phyloP scores from a whole-genome alignment of 331 rosid species.

The Spiraea crenata region DNA sequence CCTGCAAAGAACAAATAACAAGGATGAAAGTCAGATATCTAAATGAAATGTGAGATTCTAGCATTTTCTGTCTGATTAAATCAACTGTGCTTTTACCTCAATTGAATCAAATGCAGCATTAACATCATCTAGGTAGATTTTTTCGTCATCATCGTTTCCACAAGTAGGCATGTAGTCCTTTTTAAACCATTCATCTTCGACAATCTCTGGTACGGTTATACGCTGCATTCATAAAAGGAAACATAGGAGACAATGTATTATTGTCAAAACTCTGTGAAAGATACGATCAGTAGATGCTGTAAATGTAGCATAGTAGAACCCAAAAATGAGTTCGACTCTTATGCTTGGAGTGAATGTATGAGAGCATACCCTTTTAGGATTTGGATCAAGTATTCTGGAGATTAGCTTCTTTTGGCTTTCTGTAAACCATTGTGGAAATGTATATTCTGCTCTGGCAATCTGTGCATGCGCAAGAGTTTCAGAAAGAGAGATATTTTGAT shows the following conservation, averaged over 20 bases:
- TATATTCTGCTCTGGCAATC: constrained; percentile 65
- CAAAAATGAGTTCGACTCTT: not conserved
- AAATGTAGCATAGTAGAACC: not conserved
- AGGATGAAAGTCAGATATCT: constrained; percentile 5
- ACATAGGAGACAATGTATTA: constrained; percentile 2
- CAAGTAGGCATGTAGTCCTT: constrained; percentile 51
- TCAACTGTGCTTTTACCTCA: constrained; percentile 45
- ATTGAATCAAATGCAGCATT: constrained; percentile 46
- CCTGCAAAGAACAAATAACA: constrained; percentile 33
- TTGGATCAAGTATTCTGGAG: constrained; percentile 57
- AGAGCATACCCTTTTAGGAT: constrained; percentile 43
- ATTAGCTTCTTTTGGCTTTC: constrained; percentile 54
- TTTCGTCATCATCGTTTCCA: constrained; percentile 36
- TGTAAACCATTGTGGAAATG: constrained; percentile 65
- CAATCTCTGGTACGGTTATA: constrained; percentile 48
- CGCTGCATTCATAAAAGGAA: constrained; percentile 42
- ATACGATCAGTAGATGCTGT: not conserved
- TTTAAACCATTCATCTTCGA: constrained; percentile 71
- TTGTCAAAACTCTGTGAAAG: not conserved
- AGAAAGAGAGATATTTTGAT: constrained; percentile 19
- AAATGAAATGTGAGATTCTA: not conserved
- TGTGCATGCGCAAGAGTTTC: constrained; percentile 24
- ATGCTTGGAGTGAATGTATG: not conserved
- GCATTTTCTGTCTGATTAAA: constrained; percentile 2
- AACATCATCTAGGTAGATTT: constrained; percentile 44